Base-by-base conservation (phyloP, 495 filamentous ascomycete species). In the Rhizodiscina lignyota region DNA sequence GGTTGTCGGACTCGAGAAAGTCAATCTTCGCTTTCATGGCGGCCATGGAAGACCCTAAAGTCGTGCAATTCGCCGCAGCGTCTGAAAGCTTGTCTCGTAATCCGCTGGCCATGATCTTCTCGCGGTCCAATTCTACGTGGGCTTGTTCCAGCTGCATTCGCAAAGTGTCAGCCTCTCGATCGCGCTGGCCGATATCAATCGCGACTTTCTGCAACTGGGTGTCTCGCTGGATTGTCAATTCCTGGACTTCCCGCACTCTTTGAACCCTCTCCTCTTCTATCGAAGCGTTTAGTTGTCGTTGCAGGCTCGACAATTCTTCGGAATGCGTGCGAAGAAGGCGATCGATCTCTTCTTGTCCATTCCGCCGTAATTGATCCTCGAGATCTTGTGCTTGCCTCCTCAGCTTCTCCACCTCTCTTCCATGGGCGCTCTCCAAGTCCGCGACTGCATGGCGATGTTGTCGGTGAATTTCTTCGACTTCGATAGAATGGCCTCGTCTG, bases 1-100 rank as follows among this genome's bases (percentile, higher is more conserved):
- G 80, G 45, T 75, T 76, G 39, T 83, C 81, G 10, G 79, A 83
- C 55, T 94, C 83, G 15, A 94, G 70, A 49, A 86, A 84, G 38
- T 89, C 77, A 36, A 89, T 80, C 30, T 80, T 74, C 3, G 76
- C 77, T 41, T 74, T 73, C 26, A 91, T 68, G 6, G 76, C 77
- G 32, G 74, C 71, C 24, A 77, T 74, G 3, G 77, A 71, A 2
- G 72, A 74, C 39, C 94, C 84, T 15, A 94, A 53, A 0, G 66
- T 68, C 22, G 75, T 56, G 34, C 66, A 67, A n/a, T 71, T 72
- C 20, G 64, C 64, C 22, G 70, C 66, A 26, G 67, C 62, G 16
- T 79, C 74, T 18, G 70, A 60, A n/a, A 86, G 51, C 32, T 77
- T 74, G 10, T 66, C 61, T 37, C 70, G 62, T 5, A 83, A 55